These are phyloP conservation scores for Penicillium vulpinum DNA, from an alignment of 2,329 filamentous ascomycete species.

Conservation along the genomic window DNA sequence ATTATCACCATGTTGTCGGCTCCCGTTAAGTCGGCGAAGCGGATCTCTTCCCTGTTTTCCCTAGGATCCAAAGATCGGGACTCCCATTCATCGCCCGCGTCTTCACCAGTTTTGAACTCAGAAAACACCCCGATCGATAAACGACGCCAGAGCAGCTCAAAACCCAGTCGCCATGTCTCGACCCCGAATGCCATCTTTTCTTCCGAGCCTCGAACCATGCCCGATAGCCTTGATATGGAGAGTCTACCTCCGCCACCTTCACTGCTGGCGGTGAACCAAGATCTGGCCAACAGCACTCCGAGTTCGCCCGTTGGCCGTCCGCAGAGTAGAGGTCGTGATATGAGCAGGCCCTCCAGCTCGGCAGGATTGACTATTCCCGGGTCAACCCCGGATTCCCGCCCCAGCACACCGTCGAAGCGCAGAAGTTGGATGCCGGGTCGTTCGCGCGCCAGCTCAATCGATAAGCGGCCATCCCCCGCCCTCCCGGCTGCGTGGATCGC, in stretches of 20 bases:
- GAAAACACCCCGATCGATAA: conserved; percentile 22
- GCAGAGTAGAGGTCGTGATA: conserved; percentile 40
- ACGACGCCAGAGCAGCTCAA: conserved; percentile 33
- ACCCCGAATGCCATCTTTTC: conserved; percentile 31
- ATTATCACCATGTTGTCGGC: conserved; percentile 38
- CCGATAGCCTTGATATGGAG: conserved; percentile 33
- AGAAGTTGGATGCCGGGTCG: conserved; percentile 49
- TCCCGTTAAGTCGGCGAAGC: conserved; percentile 46
- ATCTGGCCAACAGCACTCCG: conserved; percentile 35
- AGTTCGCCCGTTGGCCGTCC: conserved; percentile 36
- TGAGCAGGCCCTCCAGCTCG: conserved; percentile 37
- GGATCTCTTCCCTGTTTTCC: conserved; percentile 49
- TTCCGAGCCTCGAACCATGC: conserved; percentile 28
- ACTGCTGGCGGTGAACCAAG: conserved; percentile 39
- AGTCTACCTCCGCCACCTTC: conserved; percentile 43
- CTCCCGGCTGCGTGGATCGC: conserved; percentile 58
- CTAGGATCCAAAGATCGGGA: conserved; percentile 40
- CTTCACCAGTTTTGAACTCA: conserved; percentile 16
- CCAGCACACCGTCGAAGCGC: conserved; percentile 41
- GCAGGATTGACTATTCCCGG: conserved; percentile 37
- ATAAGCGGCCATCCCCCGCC: conserved; percentile 32
- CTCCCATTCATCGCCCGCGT: conserved; percentile 30
- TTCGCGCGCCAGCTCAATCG: conserved; percentile 35
- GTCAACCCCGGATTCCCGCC: conserved; percentile 35
- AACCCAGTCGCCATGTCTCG: conserved; percentile 37